These are phyloP conservation scores for Apophysomyces ossiformis DNA, from an alignment of 371 early-diverging fungal genomes.

Conservation along the genomic window DNA sequence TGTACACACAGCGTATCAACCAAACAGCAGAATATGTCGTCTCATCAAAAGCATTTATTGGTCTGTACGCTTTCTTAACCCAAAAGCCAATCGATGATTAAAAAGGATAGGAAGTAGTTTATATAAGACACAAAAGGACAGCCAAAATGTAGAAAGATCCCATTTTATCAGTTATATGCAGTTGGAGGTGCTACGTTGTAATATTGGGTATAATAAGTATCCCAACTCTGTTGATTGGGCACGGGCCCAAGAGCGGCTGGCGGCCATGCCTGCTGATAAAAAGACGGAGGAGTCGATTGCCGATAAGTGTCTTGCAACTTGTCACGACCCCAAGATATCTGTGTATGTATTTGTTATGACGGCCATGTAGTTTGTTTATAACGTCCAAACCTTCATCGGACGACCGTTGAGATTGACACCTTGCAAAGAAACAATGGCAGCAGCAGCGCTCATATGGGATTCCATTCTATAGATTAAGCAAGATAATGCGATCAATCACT, in stretches of 20 bases:
- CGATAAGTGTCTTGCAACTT: conserved; percentile 1
- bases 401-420: neutral
- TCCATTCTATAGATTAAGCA: conserved; percentile 1
- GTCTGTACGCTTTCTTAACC: conserved; percentile 40
- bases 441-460: conserved; percentile 8
- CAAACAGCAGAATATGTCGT: conserved; percentile 21
- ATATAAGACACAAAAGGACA: neutral
- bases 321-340: conserved; percentile 12
- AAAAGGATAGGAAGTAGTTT: neutral
- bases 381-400: neutral
- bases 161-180: neutral
- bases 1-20: conserved; percentile 17
- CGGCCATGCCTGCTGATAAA: conserved; percentile 6
- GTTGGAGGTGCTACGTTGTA: conserved; percentile 10
- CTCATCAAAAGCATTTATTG: conserved; percentile 36
- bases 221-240: neutral
- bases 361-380: neutral
- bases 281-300: neutral
- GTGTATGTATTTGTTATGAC: neutral
- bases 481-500: neutral
- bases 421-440: conserved; percentile 8
- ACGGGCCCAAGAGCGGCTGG: neutral
- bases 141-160: neutral
- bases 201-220: conserved; percentile 1
- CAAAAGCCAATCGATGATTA: conserved; percentile 30